Evolutionary conservation across 1,139 yeast species (phyloP), one percentile per base, ranked within the genome.

Genomic region (Suhomyces guaymorum): DNA sequence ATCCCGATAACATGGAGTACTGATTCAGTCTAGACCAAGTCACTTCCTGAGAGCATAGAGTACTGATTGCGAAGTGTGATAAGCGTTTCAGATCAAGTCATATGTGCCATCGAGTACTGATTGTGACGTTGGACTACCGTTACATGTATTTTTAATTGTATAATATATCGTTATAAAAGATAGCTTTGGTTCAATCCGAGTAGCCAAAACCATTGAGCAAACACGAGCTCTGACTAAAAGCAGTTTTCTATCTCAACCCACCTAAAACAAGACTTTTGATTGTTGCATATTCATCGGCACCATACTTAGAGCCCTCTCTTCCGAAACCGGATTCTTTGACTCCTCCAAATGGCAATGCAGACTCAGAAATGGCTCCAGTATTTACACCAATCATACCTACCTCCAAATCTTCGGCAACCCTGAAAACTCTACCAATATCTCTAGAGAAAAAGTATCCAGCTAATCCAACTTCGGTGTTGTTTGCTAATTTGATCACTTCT

Each of bases 341-440:
- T 8, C 76, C 76, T n/a, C 76, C 76, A 44, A 70, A 70, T 18
- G 76, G 76, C 44, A 70, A 51, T 6, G 74, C 66, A n/a, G 73
- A 71, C 42, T 70, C 75, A 10, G 73, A 64, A 43, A 70, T 65
- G 7, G 60, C 51, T 3, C 75, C 75, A 4, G 73, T 68, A 45
- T 70, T 70, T 4, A 67, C 73, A 21, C 72, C 62, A 11, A 70
- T 67, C 75, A 70, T 70, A 16, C 76, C 76, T 11, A 62, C 59
- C 42, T 70, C 71, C 42, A 70, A 54, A 10, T 57, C 65, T 45
- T 67, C 73, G 10, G 69, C 61, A 49, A 67, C 59, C 24, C 75
- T 69, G 67, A 80, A 77, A 11, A 83, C 67, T 26, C 81, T 80
- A 43, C 75, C 66, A 38, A 83, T 61, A 40, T 54, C 63, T 41